Base-by-base conservation (phyloP, 495 filamentous ascomycete species). In the Penicillium goetzii region DNA sequence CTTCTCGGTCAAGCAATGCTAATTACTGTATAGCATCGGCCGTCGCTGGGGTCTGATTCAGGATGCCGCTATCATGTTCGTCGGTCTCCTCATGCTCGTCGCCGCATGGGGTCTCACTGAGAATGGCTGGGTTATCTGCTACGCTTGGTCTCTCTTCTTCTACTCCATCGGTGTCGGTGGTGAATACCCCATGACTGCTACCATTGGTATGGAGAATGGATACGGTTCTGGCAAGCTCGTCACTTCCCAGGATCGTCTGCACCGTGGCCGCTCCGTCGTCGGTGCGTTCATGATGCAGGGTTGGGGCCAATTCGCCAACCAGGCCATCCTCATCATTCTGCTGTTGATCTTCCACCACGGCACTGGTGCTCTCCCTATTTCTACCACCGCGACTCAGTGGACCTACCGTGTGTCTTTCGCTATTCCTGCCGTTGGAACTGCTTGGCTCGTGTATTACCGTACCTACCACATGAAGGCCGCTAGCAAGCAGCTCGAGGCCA, bases 211-310 rank as follows among this genome's bases (percentile, higher is more conserved):
- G 89, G 92, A 97, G 76, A 93, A 92, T 69, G 89, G 90, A 21
- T 87, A 92, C 49, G 85, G 88, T 19, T 88, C 91, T 33, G 92
- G 92, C 52, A 90, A 88, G 70, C 75, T 97, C 38, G 95, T 91
- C 11, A 93, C 91, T 58, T 85, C 86, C 55, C 89, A 94, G 26
- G 92, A 97, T 74, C 90, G 92, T 78, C 84, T 96, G 57, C 92
- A 97, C 82, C 91, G 92, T 75, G 92, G 92, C 56, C 88, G 92
- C 70, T 92, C 93, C 75, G 91, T 95, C 70, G 93, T 91, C 53
- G 88, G 86, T 76, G 92, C 92, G 32, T 97, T 97, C 81, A 79
- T 96, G 76, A 97, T 97, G 92, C 92, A 97, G 74, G 92, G 92
- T 60, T 97, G 92, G 92, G 92, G 92, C 64, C 92, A 97, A 75